Conservation (phyloP, 257 asterid species). For the Cynanchum wilfordii region DNA sequence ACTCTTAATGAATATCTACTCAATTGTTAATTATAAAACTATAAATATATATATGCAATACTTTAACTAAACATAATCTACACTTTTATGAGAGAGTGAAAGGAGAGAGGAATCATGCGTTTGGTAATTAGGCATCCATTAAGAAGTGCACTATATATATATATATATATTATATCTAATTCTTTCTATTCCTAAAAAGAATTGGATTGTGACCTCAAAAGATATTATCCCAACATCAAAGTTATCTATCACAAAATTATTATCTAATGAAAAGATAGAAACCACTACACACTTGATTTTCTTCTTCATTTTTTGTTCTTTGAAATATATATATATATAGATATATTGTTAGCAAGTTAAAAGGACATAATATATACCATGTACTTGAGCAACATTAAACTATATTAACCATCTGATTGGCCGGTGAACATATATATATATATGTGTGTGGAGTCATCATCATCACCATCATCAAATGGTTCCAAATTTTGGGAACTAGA, state of each 20-base stretch:
- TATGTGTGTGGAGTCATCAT: background rate
- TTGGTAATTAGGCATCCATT: slow-evolving; percentile 32
- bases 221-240: slow-evolving; percentile 40
- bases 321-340: too few species aligned
- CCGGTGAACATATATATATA: too few species aligned
- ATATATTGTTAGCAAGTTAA: too few species aligned
- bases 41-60: too few species aligned
- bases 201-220: slow-evolving; percentile 72
- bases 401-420: background rate
- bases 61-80: background rate
- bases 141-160: slow-evolving; percentile 30
- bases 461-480: background rate
- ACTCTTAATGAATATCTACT: too few species aligned
- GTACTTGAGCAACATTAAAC: background rate
- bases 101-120: slow-evolving; percentile 25
- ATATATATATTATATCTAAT: slow-evolving; percentile 4
- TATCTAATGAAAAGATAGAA: slow-evolving; percentile 36
- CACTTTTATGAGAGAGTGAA: slow-evolving; percentile 15
- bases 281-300: slow-evolving; percentile 39
- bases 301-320: background rate
- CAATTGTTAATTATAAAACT: too few species aligned
- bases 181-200: slow-evolving; percentile 39
- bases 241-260: slow-evolving; percentile 24
- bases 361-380: background rate
- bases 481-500: slow-evolving; percentile 3